Evolutionary conservation across 305 asterid genomes (phyloP).

Genomic region (Solanum hybrid): DNA sequence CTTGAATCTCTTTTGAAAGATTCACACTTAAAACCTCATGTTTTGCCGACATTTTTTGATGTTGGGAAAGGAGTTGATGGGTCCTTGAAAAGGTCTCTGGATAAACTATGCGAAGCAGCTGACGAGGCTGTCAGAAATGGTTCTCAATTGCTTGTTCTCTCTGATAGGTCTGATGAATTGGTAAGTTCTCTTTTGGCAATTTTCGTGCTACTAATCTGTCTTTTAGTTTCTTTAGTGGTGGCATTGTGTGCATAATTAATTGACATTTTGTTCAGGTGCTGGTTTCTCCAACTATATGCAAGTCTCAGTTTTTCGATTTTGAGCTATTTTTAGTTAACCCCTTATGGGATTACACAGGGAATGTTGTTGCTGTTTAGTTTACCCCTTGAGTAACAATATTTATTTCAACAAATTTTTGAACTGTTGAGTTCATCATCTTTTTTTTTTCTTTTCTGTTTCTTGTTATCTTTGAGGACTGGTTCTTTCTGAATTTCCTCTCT

Average conservation of each 20-base stretch:
- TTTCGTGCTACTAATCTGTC: neutral
- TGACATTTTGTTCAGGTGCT: conserved; percentile 1
- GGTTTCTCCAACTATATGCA: neutral
- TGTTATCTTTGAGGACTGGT: neutral
- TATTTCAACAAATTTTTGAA: neutral
- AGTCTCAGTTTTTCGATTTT: neutral
- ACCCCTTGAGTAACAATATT: neutral
- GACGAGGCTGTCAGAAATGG: conserved; percentile 99
- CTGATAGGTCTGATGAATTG: conserved; percentile 91
- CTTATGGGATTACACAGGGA: neutral
- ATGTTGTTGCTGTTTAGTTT: neutral
- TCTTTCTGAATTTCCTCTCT: neutral
- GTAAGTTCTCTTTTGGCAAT: conserved; percentile 33
- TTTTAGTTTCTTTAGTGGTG: neutral
- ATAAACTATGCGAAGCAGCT: conserved; percentile 93
- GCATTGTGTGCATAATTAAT: neutral
- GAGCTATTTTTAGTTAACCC: neutral
- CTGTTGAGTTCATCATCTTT: neutral
- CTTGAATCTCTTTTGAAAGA: conserved; percentile 85
- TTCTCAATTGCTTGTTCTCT: conserved; percentile 88
- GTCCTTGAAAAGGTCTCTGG: conserved; percentile 61
- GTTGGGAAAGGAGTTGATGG: conserved; percentile 90
- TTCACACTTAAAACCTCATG: conserved; percentile 64
- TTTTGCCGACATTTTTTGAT: conserved; percentile 63
- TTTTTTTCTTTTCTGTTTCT: neutral